A percentile compares a stretch with the other conserved stretches of the same genome.
These are phyloP conservation scores for Podospora pseudopauciseta DNA, from an alignment of 495 filamentous ascomycete genomes.

Conservation along the genomic window DNA sequence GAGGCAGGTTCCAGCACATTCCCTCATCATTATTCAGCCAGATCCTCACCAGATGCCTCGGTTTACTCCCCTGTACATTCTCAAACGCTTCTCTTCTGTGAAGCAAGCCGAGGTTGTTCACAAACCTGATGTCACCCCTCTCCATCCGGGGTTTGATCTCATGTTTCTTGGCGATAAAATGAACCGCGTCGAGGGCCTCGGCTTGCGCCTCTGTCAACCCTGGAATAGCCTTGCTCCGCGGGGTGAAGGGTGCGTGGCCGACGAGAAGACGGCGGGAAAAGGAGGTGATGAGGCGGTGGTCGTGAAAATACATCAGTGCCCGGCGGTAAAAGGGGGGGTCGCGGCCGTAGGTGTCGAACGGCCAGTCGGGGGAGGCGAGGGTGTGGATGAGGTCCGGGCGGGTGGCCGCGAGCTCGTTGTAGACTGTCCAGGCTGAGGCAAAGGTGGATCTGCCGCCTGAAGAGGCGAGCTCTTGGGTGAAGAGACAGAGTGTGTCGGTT, in stretches of 20 bases:
- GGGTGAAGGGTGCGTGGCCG: conserved; percentile 40
- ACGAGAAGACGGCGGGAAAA: conserved; percentile 52
- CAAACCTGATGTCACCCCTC: conserved; percentile 62
- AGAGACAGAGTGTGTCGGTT: conserved; percentile 56
- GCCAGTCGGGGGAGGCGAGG: conserved; percentile 43
- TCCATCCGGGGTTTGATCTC: conserved; percentile 45
- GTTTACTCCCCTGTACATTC: conserved; percentile 16
- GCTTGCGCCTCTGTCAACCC: conserved; percentile 49
- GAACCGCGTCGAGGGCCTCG: conserved; percentile 41
- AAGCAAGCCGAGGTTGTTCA: conserved; percentile 46
- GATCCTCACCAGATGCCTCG: conserved; percentile 22
- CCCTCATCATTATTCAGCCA: conserved; percentile 29
- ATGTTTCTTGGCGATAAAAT: conserved; percentile 52
- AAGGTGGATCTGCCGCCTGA: conserved; percentile 49
- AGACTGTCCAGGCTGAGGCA: conserved; percentile 47
- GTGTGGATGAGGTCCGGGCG: conserved; percentile 55
- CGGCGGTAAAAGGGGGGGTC: conserved; percentile 37
- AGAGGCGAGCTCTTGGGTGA: conserved; percentile 43
- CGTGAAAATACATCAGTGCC: conserved; percentile 44
- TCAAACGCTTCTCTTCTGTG: conserved; percentile 27
- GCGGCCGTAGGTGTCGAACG: conserved; percentile 41
- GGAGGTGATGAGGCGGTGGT: conserved; percentile 38
- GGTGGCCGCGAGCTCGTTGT: conserved; percentile 54
- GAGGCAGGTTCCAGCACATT: conserved; percentile 23
- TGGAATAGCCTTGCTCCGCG: conserved; percentile 48